Base-by-base conservation (phyloP, 768 basidiomycete genomes). In the Lactifluus subvellereus region DNA sequence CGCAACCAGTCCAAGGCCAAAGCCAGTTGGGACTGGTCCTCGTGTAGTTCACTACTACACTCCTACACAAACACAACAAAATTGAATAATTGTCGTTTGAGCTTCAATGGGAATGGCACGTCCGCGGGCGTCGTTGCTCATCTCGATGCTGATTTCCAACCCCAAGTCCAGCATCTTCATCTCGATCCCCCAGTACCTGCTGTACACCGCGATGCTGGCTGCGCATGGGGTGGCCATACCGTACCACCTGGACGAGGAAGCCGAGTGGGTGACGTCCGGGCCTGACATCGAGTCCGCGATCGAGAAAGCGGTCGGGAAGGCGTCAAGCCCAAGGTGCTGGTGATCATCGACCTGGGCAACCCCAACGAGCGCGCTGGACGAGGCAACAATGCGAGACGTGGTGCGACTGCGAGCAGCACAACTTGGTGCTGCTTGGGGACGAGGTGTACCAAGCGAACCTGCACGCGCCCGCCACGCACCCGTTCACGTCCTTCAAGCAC, bases 331-430 rank as follows among this genome's bases (percentile, higher is more conserved):
- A 93, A 89, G 69, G 94, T 89, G 6, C 83, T 99, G 61, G 96
- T 98, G 65, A 84, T 99, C 70, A 98, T 99, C 80, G 98, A 99
- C 78, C 96, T 97, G 0, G 96, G 96, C 27, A 99, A 98, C n/a
- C 77, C 96, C 97, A 20, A 98, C 97, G 0, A 96, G 96, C 47
- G 84, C 88, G 55, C 82, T 99, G 10, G 82, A 86, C 66, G 79
- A 83, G 61, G 33, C 75, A 77, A 61, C 80, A 86, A 89, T 93
- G 79, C 77, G 80, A 60, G 76, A 82, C 54, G 82, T 99, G 61
- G 84, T 97, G n/a, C 75, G 83, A 32, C 75, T 96, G 94, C 75
- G 89, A 94, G 72, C 80, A 89, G 67, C 78, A 97, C 75, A 78
- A 79, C 8, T 84, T 99, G 61, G 88, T 96, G 27, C 84, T 99